Base-by-base conservation (phyloP, 257 asterid species). In the Ehretia macrophylla region DNA sequence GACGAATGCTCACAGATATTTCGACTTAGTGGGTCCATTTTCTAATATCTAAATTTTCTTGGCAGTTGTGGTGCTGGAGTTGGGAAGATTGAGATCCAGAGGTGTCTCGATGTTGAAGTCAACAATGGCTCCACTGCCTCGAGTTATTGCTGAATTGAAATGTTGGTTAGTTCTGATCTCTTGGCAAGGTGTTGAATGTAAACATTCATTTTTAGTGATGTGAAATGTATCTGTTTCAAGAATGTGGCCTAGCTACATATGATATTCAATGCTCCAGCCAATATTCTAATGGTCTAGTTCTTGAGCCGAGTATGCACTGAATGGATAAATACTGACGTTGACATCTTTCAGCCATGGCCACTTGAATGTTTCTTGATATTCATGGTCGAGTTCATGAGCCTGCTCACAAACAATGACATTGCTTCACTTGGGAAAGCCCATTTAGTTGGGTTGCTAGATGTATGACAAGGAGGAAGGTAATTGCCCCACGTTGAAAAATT, bases 31-130 rank as follows among this genome's bases (percentile, higher is more conserved):
- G 8, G 47, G 11, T 14, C 47, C 47, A 14, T 42, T 51, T 39
- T 21, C 45, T 12, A 14, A 10, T 0, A 48, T 8, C 19, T 47
- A 11, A 9, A 53, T 51, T 61, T 58, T 10, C 10, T 51, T 51
- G 60, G 65, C 84, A 87, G 96, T 80, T 73, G 94, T 87, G 56
- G 96, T 87, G 68, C 83, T 87, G 46, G 95, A 87, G 83, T 46
- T 85, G 50, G 83, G 85, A 80, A 58, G 76, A 66, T 60, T 10
- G 44, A 63, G 35, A 4, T 32, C 42, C 58, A 32, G 17, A 32
- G 55, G 42, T 55, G 32, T 51, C 11, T 5, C 14, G n/a, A 19
- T 52, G 39, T 58, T 19, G 53, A 48, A 55, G 12, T 16, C 9
- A 23, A 8, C 44, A 17, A 22, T 20, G 17, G 37, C 8, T 21